These are phyloP conservation scores for Cladorrhinum sp. DNA, from an alignment of 2,329 filamentous ascomycete species.

Conservation along the genomic window DNA sequence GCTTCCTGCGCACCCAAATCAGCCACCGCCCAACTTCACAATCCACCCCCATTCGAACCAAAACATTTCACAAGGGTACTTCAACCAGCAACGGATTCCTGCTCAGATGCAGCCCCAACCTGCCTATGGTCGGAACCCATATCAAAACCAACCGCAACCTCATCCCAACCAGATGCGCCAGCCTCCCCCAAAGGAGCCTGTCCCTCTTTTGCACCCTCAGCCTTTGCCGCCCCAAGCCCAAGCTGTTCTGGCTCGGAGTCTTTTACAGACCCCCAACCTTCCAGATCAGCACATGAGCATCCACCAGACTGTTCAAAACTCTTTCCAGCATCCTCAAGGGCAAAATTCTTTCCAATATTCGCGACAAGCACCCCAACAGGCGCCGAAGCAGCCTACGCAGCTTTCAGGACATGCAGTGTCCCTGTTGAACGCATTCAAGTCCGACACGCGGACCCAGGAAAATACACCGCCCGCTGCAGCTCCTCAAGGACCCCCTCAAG, in stretches of 20 bases:
- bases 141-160: slow-evolving; percentile 26
- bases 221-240: slow-evolving; percentile 54
- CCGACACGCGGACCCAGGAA: slow-evolving; percentile 19
- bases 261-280: slow-evolving; percentile 36
- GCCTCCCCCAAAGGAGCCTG: slow-evolving; percentile 25
- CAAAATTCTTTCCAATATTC: background rate
- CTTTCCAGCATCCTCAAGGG: slow-evolving; percentile 35
- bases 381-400: slow-evolving; percentile 24
- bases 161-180: background rate
- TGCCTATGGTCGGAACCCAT: slow-evolving; percentile 22
- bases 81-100: slow-evolving; percentile 17
- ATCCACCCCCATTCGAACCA: slow-evolving; percentile 35
- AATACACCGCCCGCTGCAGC: slow-evolving; percentile 15
- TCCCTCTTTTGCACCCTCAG: slow-evolving; percentile 42
- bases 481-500: slow-evolving; percentile 8
- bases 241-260: slow-evolving; percentile 46
- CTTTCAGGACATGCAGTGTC: slow-evolving; percentile 36
- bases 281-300: slow-evolving; percentile 20
- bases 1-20: slow-evolving; percentile 44
- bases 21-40: slow-evolving; percentile 48
- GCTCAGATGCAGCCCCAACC: slow-evolving; percentile 17
- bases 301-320: slow-evolving; percentile 6
- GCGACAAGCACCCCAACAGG: slow-evolving; percentile 24
- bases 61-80: slow-evolving; percentile 25
- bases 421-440: slow-evolving; percentile 43